These are phyloP conservation scores for Pleurotus pulmonarius DNA, from an alignment of 768 basidiomycete species.

Conservation along the genomic window DNA sequence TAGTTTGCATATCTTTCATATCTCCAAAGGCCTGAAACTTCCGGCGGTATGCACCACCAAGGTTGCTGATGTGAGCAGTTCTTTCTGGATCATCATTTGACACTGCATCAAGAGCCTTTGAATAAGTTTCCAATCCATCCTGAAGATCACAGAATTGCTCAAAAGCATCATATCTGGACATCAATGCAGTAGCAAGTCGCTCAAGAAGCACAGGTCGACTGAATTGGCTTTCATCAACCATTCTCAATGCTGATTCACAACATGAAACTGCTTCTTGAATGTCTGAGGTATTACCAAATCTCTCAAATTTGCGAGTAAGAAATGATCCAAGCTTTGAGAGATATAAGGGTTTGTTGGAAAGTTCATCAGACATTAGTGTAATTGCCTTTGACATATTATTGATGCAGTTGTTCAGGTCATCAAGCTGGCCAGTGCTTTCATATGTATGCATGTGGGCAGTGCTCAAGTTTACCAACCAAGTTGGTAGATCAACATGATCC, in stretches of 20 bases:
- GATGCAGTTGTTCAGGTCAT: constrained; percentile 11
- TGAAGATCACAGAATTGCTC: constrained; percentile 12
- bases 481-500: constrained; percentile 8
- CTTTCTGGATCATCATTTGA: constrained; percentile 8
- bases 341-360: neutral
- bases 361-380: neutral
- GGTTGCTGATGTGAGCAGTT: constrained; percentile 5
- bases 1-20: constrained; percentile 12
- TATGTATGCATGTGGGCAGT: constrained; percentile 17
- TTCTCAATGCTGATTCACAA: constrained; percentile 4
- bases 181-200: constrained; percentile 9
- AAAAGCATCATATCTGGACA: constrained; percentile 1
- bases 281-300: constrained; percentile 7
- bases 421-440: constrained; percentile 13
- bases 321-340: constrained; percentile 9
- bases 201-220: constrained; percentile 1
- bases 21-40: constrained; percentile 12
- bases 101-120: constrained; percentile 6
- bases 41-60: constrained; percentile 9
- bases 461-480: constrained; percentile 16
- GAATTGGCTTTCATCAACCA: constrained; percentile 1
- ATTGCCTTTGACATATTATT: neutral
- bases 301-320: neutral
- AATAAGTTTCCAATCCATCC: constrained; percentile 7
- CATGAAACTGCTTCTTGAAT: constrained; percentile 8